Evolutionary conservation across 1,284 basidiomycete species (phyloP), one percentile per base, ranked within the genome.

Genomic region (Phellopilus nigrolimitatus): DNA sequence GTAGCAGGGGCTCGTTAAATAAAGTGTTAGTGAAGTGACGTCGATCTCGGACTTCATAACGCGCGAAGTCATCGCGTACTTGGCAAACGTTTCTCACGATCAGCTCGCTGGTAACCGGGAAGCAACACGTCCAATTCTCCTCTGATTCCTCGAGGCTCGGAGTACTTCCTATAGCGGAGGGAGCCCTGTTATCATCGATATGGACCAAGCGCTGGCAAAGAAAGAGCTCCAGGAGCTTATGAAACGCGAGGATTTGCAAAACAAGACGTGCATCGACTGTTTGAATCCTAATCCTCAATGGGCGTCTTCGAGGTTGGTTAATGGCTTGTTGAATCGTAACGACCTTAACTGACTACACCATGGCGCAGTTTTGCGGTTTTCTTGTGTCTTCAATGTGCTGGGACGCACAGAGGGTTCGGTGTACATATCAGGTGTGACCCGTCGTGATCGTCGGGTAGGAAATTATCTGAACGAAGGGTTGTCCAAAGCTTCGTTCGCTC

Each of bases 331-430:
- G 49, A 24, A 49, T 59, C 57, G n/a, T n/a, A n/a, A n/a, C n/a
- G n/a, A n/a, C n/a, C n/a, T n/a, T n/a, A n/a, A n/a, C n/a, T n/a
- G n/a, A n/a, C n/a, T n/a, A n/a, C n/a, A n/a, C n/a, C n/a, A n/a
- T n/a, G n/a, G n/a, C n/a, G n/a, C n/a, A 87, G 84, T 66, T 87
- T 88, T 64, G 92, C 89, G 48, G 76, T 91, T 46, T 94, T 95
- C 66, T 78, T 97, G 57, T 97, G 94, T 67, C 75, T 97, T 34
- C 90, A 82, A 76, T 97, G 94, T 66, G 91, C 90, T 13, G 93
- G 93, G 24, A 75, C 83, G 33, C 94, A 97, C 70, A 76, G 94
- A 70, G 84, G 90, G 45, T 86, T 92, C 61, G 91, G 91, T 40
- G 91, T 93, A 22, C 91, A 94, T 67, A 77, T 92, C 63, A 89